Evolutionary conservation across 208 protist genomes (phyloP).

Genomic region (Leishmania tarentolae): DNA sequence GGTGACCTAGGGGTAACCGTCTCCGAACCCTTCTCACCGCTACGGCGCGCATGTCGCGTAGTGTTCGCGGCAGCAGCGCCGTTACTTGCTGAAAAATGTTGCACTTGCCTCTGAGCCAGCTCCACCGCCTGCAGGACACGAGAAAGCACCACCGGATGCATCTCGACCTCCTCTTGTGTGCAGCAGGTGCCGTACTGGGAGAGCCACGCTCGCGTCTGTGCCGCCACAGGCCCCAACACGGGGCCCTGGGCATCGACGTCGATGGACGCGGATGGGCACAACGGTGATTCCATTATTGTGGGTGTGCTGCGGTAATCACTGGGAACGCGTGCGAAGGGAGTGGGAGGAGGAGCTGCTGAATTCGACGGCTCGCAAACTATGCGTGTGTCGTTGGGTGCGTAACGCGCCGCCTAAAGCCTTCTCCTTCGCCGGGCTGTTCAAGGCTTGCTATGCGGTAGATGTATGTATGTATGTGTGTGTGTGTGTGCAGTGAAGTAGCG

Average conservation of each 20-base stretch:
- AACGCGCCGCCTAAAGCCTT: neutral
- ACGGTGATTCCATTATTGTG: neutral
- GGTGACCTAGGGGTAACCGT: neutral
- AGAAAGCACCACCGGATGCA: conserved; percentile 13
- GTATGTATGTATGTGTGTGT: neutral
- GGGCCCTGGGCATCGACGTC: neutral
- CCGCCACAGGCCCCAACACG: neutral
- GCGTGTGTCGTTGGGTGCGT: neutral
- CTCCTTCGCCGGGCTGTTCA: neutral
- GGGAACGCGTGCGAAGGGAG: neutral
- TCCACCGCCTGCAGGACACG: conserved; percentile 23
- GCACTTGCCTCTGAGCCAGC: neutral
- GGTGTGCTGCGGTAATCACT: too few species aligned
- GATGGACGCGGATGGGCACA: neutral
- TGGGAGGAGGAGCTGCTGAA: neutral
- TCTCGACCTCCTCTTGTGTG: conserved; percentile 15
- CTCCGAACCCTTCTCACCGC: neutral
- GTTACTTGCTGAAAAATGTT: neutral
- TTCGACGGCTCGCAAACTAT: neutral
- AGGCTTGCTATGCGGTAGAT: neutral
- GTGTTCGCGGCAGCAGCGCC: neutral
- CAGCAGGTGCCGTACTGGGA: conserved; percentile 21
- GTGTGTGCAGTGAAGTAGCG: neutral
- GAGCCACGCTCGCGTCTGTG: conserved; percentile 12
- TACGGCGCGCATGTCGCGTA: neutral